Base-by-base conservation (phyloP, 2,329 filamentous ascomycete species). In the Neopestalotiopsis sp. region DNA sequence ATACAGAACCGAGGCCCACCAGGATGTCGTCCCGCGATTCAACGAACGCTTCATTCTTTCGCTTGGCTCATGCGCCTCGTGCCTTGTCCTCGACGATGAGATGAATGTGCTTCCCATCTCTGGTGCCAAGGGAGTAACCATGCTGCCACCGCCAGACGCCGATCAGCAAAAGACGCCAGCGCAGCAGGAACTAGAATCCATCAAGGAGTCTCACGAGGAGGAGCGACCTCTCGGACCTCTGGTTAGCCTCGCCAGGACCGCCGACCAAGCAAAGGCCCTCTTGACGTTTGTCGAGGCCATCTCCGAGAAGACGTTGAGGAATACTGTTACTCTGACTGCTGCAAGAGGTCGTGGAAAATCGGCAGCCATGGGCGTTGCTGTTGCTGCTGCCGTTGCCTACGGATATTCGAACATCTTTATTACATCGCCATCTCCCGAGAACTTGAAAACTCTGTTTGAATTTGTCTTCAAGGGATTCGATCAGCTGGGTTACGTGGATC, bases 361-460 rank as follows among this genome's bases (percentile, higher is more conserved):
- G 24, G 97, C 96, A 20, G 96, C 96, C 32, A 88, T 99, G 76
- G 96, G 96, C 82, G 91, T 99, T 65, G 94, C 96, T 3, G 92
- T 99, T 58, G 96, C 96, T 3, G 94, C 96, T 2, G 97, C 97
- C 1, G 89, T 99, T 59, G 95, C 96, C 1, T 93, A 98, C 78
- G 96, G 96, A 32, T 99, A 99, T 82, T 97, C 94, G 84, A 99
- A 99, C 80, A 97, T 99, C 76, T 99, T 99, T 82, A 97, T 99
- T 78, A 99, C 96, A 1, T 98, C 95, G 1, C 95, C 95, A 0
- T 98, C 94, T 70, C 96, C 96, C 0, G 97, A 99, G 82, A 99
- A 99, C 82, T 86, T 99, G 86, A 99, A 98, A 84, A 99, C 96
- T 0, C 86, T 99, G 7, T 99, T 99, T 78, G 95, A 99, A 76